Base-by-base conservation (phyloP, 108 stramenopile genomes). In the Fragilaria radians region DNA sequence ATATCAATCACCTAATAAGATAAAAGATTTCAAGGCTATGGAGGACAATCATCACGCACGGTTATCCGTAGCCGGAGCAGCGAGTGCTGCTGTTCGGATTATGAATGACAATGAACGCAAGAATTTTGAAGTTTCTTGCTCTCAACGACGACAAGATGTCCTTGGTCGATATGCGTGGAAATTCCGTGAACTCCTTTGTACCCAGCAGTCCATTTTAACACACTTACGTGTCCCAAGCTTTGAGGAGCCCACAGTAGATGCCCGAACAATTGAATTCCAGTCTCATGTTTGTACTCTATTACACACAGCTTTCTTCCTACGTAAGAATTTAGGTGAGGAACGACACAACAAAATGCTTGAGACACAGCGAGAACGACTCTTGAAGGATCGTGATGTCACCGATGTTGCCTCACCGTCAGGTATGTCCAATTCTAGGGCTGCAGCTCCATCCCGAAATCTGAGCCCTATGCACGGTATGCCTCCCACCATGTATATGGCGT, bases 301-400 rank as follows among this genome's bases (percentile, higher is more conserved):
- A 65, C 91, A 93, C 65, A 84, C 91, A 3, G 91, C 91, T 0
- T 93, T 93, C 57, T 89, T 76, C 59, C 66, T 93, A 21, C 70
- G 85, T 45, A 66, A 68, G 1, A 61, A 81, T 50, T 80, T 93
- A 23, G 86, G 86, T 19, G 83, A 87, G 36, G 64, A 63, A 17
- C 74, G 77, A 2, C 88, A 93, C 63, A 47, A 67, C 19, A 75
- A 53, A 28, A 88, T 85, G 83, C 65, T 92, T 17, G 72, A 70
- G 29, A 71, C 74, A 28, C 90, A 92, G 65, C 62, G 66, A 45
- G 77, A 72, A 49, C 79, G 73, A 26, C 65, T 92, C 28, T 51
- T 72, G 22, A 68, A 85, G 46, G 27, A 28, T 48, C 36, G 36
- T 11, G 36, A 42, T n/a, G n/a, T n/a, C n/a, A n/a, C n/a, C n/a